A percentile compares a stretch with the other conserved stretches of the same genome.
Evolutionary conservation across 2,329 filamentous ascomycete genomes (phyloP).

Genomic region (Fusarium temperatum): DNA sequence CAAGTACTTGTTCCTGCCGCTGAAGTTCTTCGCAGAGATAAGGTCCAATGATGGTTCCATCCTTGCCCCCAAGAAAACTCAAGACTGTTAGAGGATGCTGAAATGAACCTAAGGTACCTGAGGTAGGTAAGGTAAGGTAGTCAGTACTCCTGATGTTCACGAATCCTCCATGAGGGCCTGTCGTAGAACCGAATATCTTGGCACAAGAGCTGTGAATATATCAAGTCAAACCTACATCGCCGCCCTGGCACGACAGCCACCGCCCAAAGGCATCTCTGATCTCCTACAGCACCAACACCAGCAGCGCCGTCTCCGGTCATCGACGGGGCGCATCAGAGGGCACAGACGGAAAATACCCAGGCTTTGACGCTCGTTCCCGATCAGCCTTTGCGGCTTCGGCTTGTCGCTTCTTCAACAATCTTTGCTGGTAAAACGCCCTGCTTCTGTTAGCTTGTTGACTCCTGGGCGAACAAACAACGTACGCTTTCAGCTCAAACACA

Average conservation of each 20-base stretch:
- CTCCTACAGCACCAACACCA: background rate
- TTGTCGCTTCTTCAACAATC: conserved; percentile 74
- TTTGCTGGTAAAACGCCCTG: conserved; percentile 87
- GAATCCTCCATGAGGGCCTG: too few species aligned
- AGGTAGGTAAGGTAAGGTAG: too few species aligned
- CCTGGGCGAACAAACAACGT: background rate
- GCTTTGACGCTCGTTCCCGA: conserved; percentile 80
- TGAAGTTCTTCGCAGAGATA: background rate
- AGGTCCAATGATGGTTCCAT: background rate
- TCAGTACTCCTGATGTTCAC: background rate
- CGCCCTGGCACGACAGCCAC: background rate
- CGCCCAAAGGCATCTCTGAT: background rate
- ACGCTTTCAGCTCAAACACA: conserved; percentile 87
- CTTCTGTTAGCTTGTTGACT: background rate
- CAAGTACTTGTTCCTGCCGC: background rate
- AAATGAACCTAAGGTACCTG: background rate
- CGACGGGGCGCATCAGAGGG: conserved; percentile 67
- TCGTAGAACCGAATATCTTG: background rate
- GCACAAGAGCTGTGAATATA: background rate
- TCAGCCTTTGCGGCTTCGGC: conserved; percentile 73
- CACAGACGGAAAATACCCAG: conserved; percentile 84
- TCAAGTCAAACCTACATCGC: background rate
- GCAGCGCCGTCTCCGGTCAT: background rate
- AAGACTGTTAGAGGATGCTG: background rate
- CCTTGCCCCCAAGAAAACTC: background rate